These are phyloP conservation scores for Euphorbia tirucalli DNA, from an alignment of 345 rosid species.

Conservation along the genomic window DNA sequence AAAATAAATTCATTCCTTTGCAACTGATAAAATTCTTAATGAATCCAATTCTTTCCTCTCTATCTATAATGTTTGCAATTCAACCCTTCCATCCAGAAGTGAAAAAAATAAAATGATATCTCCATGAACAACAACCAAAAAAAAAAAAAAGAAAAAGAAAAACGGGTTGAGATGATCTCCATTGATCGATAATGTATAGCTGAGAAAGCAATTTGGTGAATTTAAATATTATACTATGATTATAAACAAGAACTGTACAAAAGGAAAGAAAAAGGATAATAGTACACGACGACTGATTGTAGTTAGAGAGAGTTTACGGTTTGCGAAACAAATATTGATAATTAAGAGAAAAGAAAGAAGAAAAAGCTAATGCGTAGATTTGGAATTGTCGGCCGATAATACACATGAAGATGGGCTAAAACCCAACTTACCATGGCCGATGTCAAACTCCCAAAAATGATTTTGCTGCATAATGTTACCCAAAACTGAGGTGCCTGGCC, in stretches of 20 bases:
- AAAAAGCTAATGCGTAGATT: not conserved
- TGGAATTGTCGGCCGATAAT: not conserved
- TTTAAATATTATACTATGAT: not conserved
- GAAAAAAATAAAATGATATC: too few relatives aligned
- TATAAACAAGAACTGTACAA: not conserved
- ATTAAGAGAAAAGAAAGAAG: not conserved
- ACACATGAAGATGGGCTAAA: slow-evolving; percentile 17
- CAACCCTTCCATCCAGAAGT: too few relatives aligned
- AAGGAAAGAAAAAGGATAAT: not conserved
- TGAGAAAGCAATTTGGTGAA: too few relatives aligned
- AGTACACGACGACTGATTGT: not conserved
- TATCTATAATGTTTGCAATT: too few relatives aligned
- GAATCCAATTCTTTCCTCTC: too few relatives aligned
- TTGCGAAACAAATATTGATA: not conserved
- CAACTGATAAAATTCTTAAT: too few relatives aligned
- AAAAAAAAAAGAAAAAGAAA: too few relatives aligned
- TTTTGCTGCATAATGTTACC: slow-evolving; percentile 28
- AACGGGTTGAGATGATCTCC: too few relatives aligned
- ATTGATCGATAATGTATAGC: too few relatives aligned
- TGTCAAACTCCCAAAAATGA: slow-evolving; percentile 26
- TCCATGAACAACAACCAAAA: too few relatives aligned
- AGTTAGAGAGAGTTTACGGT: not conserved
- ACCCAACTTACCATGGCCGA: slow-evolving; percentile 15
- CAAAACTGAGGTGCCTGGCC: slow-evolving; percentile 7
- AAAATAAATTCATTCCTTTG: too few relatives aligned